A percentile compares a stretch with the other conserved stretches of the same genome.
These are phyloP conservation scores for Stylonectria norvegica DNA, from an alignment of 2,329 filamentous ascomycete species.

Conservation along the genomic window DNA sequence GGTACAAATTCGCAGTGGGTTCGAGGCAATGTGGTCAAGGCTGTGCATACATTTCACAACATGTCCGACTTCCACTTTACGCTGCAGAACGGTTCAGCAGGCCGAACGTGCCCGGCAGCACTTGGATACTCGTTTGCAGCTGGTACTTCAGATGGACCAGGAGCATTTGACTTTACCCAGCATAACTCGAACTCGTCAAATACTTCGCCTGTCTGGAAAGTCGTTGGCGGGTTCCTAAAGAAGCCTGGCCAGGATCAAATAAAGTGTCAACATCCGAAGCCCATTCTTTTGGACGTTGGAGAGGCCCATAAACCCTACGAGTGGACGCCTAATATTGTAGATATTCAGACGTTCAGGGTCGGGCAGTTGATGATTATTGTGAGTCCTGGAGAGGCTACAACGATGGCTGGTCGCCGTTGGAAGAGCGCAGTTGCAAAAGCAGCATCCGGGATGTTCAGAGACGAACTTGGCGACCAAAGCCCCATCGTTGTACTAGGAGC, in stretches of 20 bases:
- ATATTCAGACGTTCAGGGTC: slow-evolving; percentile 78
- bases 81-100: slow-evolving; percentile 67
- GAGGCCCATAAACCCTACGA: slow-evolving; percentile 70
- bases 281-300: slow-evolving; percentile 82
- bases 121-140: slow-evolving; percentile 88
- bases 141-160: slow-evolving; percentile 85
- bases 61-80: slow-evolving; percentile 70
- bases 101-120: slow-evolving; percentile 77
- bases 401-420: slow-evolving; percentile 89
- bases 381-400: slow-evolving; percentile 83
- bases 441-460: slow-evolving; percentile 40
- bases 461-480: slow-evolving; percentile 40
- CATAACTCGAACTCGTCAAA: slow-evolving; percentile 68
- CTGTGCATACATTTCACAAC: slow-evolving; percentile 78
- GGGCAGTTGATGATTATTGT: slow-evolving; percentile 82
- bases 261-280: slow-evolving; percentile 75
- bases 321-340: slow-evolving; percentile 86
- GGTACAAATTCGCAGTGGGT: slow-evolving; percentile 47
- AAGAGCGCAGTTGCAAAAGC: slow-evolving; percentile 62
- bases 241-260: slow-evolving; percentile 66
- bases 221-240: slow-evolving; percentile 68
- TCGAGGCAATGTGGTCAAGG: slow-evolving; percentile 63
- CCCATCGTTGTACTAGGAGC: slow-evolving; percentile 78
- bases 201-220: slow-evolving; percentile 71
- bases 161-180: slow-evolving; percentile 86